A percentile compares a stretch with the other conserved stretches of the same genome.
Conservation (phyloP, 2,329 filamentous ascomycete species). For the Dothistroma pini region DNA sequence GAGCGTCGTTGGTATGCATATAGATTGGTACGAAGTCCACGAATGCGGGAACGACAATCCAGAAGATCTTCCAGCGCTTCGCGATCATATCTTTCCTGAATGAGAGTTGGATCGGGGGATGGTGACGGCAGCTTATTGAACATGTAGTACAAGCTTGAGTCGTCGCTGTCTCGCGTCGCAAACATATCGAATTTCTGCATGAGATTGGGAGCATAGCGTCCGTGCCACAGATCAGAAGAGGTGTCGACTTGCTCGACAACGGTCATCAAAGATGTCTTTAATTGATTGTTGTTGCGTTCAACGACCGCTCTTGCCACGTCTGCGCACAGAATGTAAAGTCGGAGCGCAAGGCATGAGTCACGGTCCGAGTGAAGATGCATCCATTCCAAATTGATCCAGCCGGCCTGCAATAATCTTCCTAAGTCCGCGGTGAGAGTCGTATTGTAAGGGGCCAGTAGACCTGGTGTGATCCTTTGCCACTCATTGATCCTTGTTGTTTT, state of each 20-base stretch:
- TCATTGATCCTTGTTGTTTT: not conserved
- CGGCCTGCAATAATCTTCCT: slow-evolving; percentile 15
- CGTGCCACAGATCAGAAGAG: slow-evolving; percentile 55
- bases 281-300: slow-evolving; percentile 44
- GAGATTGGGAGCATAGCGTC: slow-evolving; percentile 30
- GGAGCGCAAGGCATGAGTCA: slow-evolving; percentile 15
- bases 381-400: slow-evolving; percentile 24
- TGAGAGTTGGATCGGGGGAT: slow-evolving; percentile 49
- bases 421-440: slow-evolving; percentile 8
- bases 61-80: slow-evolving; percentile 39
- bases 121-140: slow-evolving; percentile 74
- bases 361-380: slow-evolving; percentile 4
- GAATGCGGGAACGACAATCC: not conserved
- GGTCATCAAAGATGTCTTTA: slow-evolving; percentile 46
- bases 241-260: slow-evolving; percentile 57
- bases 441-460: not conserved
- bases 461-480: not conserved
- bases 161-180: slow-evolving; percentile 40
- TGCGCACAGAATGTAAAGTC: slow-evolving; percentile 29
- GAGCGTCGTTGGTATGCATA: slow-evolving; percentile 79
- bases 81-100: slow-evolving; percentile 51
- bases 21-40: slow-evolving; percentile 61
- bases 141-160: slow-evolving; percentile 59
- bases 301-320: slow-evolving; percentile 57
- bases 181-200: slow-evolving; percentile 38